Evolutionary conservation across 2,329 filamentous ascomycete genomes (phyloP).

Genomic region (Calonectria crousiana): DNA sequence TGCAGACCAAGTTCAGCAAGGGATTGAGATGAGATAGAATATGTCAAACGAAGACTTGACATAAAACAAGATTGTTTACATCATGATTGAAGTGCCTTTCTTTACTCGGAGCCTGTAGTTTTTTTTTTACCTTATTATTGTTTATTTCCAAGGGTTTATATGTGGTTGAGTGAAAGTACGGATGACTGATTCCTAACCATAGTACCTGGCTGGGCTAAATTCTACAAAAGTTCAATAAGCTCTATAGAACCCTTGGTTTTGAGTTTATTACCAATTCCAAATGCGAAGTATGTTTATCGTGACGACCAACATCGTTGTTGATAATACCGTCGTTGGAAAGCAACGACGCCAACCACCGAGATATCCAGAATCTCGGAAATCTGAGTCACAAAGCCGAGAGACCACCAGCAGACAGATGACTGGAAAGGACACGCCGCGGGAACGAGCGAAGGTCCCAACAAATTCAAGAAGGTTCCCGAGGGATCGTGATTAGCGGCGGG

Average conservation of each 20-base stretch:
- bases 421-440: constrained; percentile 2
- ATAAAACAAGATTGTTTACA: neutral
- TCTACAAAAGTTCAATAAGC: neutral
- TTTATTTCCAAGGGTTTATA: neutral
- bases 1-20: neutral
- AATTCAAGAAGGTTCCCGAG: constrained; percentile 7
- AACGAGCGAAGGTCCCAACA: neutral
- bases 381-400: neutral
- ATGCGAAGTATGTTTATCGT: neutral
- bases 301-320: neutral
- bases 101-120: neutral
- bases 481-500: neutral
- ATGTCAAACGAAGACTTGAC: neutral
- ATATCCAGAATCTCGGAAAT: neutral
- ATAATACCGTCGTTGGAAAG: too few relatives aligned
- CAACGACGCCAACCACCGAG: neutral
- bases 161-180: neutral
- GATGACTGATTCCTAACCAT: neutral
- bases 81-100: neutral
- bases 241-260: neutral
- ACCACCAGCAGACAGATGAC: neutral
- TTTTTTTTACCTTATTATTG: neutral
- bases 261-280: neutral
- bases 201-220: neutral
- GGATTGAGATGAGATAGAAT: neutral